phyloP scores from a whole-genome alignment of 75 land plant genomes.

The Cryptomeria japonica region DNA sequence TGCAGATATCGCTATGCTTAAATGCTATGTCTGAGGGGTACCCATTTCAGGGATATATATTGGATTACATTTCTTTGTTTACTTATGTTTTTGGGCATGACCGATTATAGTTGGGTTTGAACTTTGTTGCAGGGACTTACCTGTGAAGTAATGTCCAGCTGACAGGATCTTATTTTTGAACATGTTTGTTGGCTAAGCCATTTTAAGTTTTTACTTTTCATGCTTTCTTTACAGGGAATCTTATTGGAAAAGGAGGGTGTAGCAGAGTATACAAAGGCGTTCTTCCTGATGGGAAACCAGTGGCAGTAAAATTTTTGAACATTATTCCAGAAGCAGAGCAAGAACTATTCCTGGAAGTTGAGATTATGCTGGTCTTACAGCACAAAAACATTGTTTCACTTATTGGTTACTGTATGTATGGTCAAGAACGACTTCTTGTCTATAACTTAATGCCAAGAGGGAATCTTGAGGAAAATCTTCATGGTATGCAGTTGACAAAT shows the following conservation, averaged over 20 bases:
- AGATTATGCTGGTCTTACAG: slow-evolving; percentile 38
- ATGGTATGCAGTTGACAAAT: slow-evolving; percentile 25
- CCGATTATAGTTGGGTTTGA: not conserved
- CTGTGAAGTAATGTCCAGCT: slow-evolving; percentile 1
- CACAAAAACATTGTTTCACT: slow-evolving; percentile 60
- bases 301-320: slow-evolving; percentile 64
- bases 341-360: slow-evolving; percentile 54
- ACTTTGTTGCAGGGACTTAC: not conserved
- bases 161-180: slow-evolving; percentile 4
- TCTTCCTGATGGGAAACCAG: slow-evolving; percentile 37
- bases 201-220: slow-evolving; percentile 1
- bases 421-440: slow-evolving; percentile 34
- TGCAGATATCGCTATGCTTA: not conserved
- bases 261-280: slow-evolving; percentile 60
- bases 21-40: not conserved
- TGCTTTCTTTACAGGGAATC: slow-evolving; percentile 36
- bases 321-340: slow-evolving; percentile 34
- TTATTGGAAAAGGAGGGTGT: slow-evolving; percentile 67
- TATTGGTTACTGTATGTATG: slow-evolving; percentile 55
- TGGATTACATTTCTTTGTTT: not conserved
- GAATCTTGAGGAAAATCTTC: slow-evolving; percentile 64
- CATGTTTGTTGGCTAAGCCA: slow-evolving; percentile 4
- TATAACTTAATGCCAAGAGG: slow-evolving; percentile 55
- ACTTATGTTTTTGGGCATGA: not conserved
- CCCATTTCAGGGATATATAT: not conserved